These are phyloP conservation scores for Psilocybe subaeruginosa DNA, from an alignment of 768 basidiomycete genomes.

Conservation along the genomic window DNA sequence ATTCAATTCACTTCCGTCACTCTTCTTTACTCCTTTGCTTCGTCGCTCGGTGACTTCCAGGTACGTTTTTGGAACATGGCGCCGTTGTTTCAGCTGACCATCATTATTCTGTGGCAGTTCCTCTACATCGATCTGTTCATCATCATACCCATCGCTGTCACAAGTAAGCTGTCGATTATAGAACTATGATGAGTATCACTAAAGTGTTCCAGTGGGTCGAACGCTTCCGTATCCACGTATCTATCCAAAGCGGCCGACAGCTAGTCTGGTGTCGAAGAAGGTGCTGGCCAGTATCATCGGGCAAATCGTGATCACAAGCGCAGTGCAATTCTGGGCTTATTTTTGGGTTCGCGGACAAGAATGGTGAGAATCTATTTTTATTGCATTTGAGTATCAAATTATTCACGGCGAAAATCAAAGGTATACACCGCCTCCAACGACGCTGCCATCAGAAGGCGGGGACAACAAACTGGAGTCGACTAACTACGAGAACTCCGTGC, in stretches of 20 bases:
- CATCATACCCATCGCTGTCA: constrained; percentile 95
- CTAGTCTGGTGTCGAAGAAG: constrained; percentile 93
- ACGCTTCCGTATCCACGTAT: constrained; percentile 89
- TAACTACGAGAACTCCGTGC: constrained; percentile 90
- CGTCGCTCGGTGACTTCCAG: constrained; percentile 96
- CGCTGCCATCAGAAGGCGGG: constrained; percentile 47
- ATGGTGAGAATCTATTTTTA: constrained; percentile 58
- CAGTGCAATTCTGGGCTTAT: constrained; percentile 85
- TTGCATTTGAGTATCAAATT: background rate
- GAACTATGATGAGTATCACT: constrained; percentile 8
- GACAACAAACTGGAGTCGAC: constrained; percentile 77
- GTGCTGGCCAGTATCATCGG: constrained; percentile 93
- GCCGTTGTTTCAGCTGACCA: constrained; percentile 13
- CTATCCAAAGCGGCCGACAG: constrained; percentile 89
- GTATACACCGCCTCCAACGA: constrained; percentile 73
- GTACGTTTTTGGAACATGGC: constrained; percentile 36
- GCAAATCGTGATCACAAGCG: constrained; percentile 85
- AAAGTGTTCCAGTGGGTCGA: constrained; percentile 75
- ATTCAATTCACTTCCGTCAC: constrained; percentile 99
- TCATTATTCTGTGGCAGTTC: constrained; percentile 55
- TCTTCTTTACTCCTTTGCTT: constrained; percentile 93
- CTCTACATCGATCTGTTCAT: constrained; percentile 98
- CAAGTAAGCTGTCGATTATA: constrained; percentile 63
- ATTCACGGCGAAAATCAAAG: constrained; percentile 43
- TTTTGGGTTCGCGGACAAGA: constrained; percentile 84